Base-by-base conservation (phyloP, 1,139 yeast species). In the Taphrina populina region DNA sequence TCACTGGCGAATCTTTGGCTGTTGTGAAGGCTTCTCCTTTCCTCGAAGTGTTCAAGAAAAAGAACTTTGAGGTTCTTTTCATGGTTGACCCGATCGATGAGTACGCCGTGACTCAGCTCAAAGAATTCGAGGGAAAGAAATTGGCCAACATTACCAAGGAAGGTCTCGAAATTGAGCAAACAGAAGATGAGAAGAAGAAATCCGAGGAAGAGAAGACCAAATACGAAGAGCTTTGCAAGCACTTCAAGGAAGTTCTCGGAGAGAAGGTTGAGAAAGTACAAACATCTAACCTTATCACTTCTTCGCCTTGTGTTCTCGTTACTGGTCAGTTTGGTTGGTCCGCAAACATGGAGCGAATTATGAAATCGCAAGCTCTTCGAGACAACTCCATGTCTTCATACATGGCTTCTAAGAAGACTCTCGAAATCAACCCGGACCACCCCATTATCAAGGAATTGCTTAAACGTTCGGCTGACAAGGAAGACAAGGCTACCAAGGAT, bases 301-400 rank as follows among this genome's bases (percentile, higher is more conserved):
- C 90, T 70, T 94, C 98, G 59, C 99, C 99, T 74, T 98, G 98
- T 74, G 98, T 98, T 67, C 90, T 92, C 73, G 88, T 97, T 82
- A 92, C 98, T 66, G 97, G 96, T 68, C 98, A 92, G 80, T 92
- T 92, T 74, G 98, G 99, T 73, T 92, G 99, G 99, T 92, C 98
- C 66, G 99, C 99, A 69, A 92, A 92, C 81, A 94, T 94, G 98
- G 99, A 92, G 80, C 92, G 98, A 84, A 92, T 92, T 81, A 94
- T 92, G 99, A 92, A 92, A 82, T 98, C 98, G 63, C 99, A 92
- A 81, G 98, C 99, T 68, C 81, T 92, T 70, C 90, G 98, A 80
- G 98, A 92, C 76, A 86, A 95, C 67, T 82, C 95, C 67, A 92
- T 94, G 98, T 88, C 97, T 52, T 83, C 96, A 62, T 92, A 92